These are phyloP conservation scores for Ophiostoma triangulosporum DNA, from an alignment of 2,329 filamentous ascomycete genomes.

Conservation along the genomic window DNA sequence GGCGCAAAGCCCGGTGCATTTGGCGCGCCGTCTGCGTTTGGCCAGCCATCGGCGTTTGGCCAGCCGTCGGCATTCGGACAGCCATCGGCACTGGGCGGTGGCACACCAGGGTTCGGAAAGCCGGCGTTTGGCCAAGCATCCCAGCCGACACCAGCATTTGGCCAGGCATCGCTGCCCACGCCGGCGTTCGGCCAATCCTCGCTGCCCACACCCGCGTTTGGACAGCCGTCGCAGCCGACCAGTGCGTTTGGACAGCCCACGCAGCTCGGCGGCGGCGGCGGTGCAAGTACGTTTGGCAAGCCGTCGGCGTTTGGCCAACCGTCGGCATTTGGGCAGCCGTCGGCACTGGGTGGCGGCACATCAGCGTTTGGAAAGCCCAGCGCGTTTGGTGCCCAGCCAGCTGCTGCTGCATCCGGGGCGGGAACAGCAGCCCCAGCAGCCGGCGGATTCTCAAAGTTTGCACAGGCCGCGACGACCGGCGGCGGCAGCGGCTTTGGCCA, in stretches of 20 bases:
- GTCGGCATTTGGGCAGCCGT: constrained; percentile 18
- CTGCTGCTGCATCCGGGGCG: constrained; percentile 18
- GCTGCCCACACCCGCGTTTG: constrained; percentile 16
- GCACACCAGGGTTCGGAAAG: constrained; percentile 10
- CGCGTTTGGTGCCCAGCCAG: constrained; percentile 10
- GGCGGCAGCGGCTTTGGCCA: constrained; percentile 21
- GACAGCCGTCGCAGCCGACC: constrained; percentile 18
- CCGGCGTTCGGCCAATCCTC: constrained; percentile 13
- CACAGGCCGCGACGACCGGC: constrained; percentile 15
- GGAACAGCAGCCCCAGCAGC: not conserved
- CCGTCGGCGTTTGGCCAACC: constrained; percentile 17
- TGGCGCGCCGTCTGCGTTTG: constrained; percentile 3
- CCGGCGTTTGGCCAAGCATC: not conserved
- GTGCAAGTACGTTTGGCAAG: constrained; percentile 28
- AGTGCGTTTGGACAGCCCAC: constrained; percentile 12
- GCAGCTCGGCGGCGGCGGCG: constrained; percentile 13
- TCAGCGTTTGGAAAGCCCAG: constrained; percentile 21
- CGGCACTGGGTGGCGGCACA: constrained; percentile 10
- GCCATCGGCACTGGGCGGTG: constrained; percentile 13
- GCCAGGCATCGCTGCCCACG: constrained; percentile 18
- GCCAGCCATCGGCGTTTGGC: not conserved
- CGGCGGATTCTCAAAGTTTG: constrained; percentile 18
- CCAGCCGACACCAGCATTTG: constrained; percentile 14
- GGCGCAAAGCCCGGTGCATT: constrained; percentile 10
- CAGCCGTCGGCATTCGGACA: constrained; percentile 17